Base-by-base conservation (phyloP, 805 yeast species). In the Hanseniaspora singularis region DNA sequence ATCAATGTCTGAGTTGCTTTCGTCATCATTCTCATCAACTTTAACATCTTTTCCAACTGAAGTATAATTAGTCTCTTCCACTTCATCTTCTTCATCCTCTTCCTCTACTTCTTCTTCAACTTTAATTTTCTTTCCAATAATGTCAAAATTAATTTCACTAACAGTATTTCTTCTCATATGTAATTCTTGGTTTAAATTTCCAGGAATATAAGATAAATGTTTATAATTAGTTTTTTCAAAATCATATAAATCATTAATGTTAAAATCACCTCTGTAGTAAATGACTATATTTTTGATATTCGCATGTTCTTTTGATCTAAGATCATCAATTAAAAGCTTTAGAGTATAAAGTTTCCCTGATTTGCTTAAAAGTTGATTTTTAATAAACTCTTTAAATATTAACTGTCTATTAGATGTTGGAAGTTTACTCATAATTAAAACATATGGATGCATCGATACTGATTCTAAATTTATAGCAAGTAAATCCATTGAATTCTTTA, bases 371-470 rank as follows among this genome's bases (percentile, higher is more conserved):
- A 42, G 30, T 5, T 42, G 40, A 4, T 40, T 33, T 16, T 42
- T 42, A 7, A 42, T 40, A 42, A 42, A 42, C 28, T 42, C 46
- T 20, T 36, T 42, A 31, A 42, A 42, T 1, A 42, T 36, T 18
- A 42, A 14, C 16, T 42, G 46, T 36, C 46, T 42, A 20, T 42
- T 42, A 51, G 79, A 77, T 61, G 80, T 84, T 14, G 97, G 97
- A 71, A 85, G 73, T 54, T 80, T 79, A 59, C 88, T 95, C 49
- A 79, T 79, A 46, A 89, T 84, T 43, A 89, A 64, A 41, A 89
- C 63, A 55, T 81, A 88, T 0, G 97, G 97, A 64, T 89, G 98
- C 0, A 89, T 76, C 20, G 94, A 77, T 2, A 88, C 92, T 22
- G 80, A 68, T 59, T 79, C 80, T 37, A 88, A 76, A 63, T 88